Conservation (phyloP, 2,329 filamentous ascomycete genomes). For the Calonectria crousiana region DNA sequence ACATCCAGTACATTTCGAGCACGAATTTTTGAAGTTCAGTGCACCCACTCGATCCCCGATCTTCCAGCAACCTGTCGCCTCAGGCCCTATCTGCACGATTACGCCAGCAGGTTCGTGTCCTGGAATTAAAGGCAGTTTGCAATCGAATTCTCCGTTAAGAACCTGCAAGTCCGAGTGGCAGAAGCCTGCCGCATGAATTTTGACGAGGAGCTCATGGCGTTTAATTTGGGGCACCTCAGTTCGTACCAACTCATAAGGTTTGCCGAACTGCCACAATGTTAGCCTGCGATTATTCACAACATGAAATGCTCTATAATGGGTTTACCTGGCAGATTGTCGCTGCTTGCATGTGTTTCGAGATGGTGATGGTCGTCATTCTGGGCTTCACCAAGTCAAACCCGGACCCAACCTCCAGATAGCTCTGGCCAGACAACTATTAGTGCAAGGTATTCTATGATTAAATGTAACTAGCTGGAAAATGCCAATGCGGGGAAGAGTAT, state of each 20-base stretch:
- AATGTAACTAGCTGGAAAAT: not conserved
- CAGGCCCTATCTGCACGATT: constrained; percentile 44
- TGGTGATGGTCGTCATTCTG: not conserved
- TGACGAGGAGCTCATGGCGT: constrained; percentile 47
- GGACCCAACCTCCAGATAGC: not conserved
- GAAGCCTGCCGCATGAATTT: constrained; percentile 50
- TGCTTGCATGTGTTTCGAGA: constrained; percentile 17
- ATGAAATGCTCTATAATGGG: not conserved
- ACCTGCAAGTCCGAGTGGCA: constrained; percentile 54
- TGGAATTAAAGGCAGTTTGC: constrained; percentile 45
- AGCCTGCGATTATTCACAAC: not conserved
- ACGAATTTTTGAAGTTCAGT: constrained; percentile 51
- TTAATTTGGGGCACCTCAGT: constrained; percentile 38
- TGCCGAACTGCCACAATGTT: constrained; percentile 40
- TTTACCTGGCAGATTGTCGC: constrained; percentile 12
- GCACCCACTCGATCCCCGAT: constrained; percentile 52
- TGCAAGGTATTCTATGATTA: not conserved
- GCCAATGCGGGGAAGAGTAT: not conserved
- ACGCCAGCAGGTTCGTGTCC: constrained; percentile 53
- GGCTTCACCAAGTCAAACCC: not conserved
- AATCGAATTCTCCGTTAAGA: constrained; percentile 47
- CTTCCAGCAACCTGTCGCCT: constrained; percentile 37
- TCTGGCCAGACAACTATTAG: too few relatives aligned
- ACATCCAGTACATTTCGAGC: constrained; percentile 45
- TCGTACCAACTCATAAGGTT: constrained; percentile 42